Conservation (phyloP, 108 stramenopile genomes). For the Nitzschia inconspicua region DNA sequence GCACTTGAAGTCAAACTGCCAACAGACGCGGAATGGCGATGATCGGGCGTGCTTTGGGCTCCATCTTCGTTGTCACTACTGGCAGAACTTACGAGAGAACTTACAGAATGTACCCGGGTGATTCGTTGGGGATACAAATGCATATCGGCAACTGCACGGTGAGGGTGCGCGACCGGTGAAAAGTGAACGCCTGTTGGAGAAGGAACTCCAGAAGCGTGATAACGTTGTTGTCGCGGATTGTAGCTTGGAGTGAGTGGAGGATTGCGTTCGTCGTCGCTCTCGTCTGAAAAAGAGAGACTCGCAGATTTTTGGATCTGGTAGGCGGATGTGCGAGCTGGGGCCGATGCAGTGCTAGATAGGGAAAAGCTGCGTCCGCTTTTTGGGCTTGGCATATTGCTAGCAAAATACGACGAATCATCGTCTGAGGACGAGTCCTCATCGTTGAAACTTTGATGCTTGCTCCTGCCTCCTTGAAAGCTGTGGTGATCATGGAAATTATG, state of each 20-base stretch:
- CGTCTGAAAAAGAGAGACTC: constrained; percentile 56
- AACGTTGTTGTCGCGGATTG: not conserved
- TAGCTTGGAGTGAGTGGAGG: not conserved
- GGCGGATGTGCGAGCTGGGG: constrained; percentile 1
- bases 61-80: constrained; percentile 26
- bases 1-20: constrained; percentile 13
- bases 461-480: not conserved
- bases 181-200: constrained; percentile 4
- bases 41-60: not conserved
- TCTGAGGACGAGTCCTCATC: constrained; percentile 39
- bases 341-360: constrained; percentile 27
- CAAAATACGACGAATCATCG: constrained; percentile 54
- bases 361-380: constrained; percentile 41
- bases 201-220: not conserved
- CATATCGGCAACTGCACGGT: constrained; percentile 25
- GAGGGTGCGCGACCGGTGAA: constrained; percentile 15
- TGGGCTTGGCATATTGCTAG: constrained; percentile 43
- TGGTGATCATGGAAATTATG: not conserved
- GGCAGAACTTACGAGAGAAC: constrained; percentile 40
- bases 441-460: not conserved
- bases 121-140: constrained; percentile 30
- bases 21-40: not conserved
- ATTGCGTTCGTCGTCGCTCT: constrained; percentile 37
- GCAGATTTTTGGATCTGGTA: constrained; percentile 18
- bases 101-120: constrained; percentile 50